Percentiles rank a stretch among this genome's conserved stretches.
These are phyloP conservation scores for Mycena filopes DNA, from an alignment of 768 basidiomycete species.

Conservation along the genomic window DNA sequence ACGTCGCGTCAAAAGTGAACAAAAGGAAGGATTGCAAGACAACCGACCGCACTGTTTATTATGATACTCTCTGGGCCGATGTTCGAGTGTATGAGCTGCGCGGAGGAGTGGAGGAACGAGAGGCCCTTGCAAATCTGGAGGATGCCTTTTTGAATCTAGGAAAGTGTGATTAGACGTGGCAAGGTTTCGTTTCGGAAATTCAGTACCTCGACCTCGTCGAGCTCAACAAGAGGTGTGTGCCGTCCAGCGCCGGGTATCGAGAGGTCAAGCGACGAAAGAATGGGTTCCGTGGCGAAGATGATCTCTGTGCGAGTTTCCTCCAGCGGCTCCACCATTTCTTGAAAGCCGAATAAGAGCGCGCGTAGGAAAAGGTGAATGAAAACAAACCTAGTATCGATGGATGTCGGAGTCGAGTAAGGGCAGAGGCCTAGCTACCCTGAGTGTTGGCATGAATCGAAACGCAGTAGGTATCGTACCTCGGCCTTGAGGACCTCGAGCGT, in stretches of 20 bases:
- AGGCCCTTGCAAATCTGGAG: constrained; percentile 92
- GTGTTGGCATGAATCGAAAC: constrained; percentile 21
- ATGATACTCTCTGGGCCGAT: constrained; percentile 87
- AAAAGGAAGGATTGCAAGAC: background rate
- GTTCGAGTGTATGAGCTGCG: constrained; percentile 92
- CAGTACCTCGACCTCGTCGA: constrained; percentile 96
- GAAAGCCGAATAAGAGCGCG: constrained; percentile 17
- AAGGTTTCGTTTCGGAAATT: constrained; percentile 3
- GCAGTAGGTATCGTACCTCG: constrained; percentile 67
- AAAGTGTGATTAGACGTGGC: constrained; percentile 20
- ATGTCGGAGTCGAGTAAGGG: constrained; percentile 87
- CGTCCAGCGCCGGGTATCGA: constrained; percentile 76
- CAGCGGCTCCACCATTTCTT: constrained; percentile 97
- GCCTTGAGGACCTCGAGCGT: constrained; percentile 88
- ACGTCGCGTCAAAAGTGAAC: background rate
- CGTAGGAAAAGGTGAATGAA: too few species aligned
- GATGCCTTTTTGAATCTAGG: constrained; percentile 97
- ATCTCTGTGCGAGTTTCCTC: constrained; percentile 93
- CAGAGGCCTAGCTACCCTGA: constrained; percentile 69
- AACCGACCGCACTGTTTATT: constrained; percentile 85
- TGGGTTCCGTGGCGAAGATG: constrained; percentile 92
- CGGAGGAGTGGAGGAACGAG: constrained; percentile 91
- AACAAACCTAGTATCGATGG: constrained; percentile 87
- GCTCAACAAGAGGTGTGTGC: constrained; percentile 71
- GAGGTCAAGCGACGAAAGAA: constrained; percentile 83